Evolutionary conservation across 495 filamentous ascomycete genomes (phyloP).

Genomic region (Neurospora sp.): DNA sequence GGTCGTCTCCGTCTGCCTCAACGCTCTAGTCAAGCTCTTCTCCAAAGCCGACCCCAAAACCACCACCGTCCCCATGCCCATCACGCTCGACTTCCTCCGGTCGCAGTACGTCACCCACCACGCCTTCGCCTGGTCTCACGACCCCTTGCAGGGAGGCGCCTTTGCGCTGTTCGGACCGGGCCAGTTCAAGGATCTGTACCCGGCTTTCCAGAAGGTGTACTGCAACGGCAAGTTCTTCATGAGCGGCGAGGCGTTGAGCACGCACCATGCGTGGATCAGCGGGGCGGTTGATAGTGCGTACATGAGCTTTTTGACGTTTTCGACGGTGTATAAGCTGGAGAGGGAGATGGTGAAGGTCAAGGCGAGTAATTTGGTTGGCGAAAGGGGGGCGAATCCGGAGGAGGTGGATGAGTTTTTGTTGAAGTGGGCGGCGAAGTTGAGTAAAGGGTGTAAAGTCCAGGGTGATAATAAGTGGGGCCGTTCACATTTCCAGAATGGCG

Average conservation of each 20-base stretch:
- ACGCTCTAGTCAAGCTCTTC: slow-evolving; percentile 7
- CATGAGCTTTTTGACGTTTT: background rate
- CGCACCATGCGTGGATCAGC: slow-evolving; percentile 36
- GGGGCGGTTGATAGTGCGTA: slow-evolving; percentile 24
- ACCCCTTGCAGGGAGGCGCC: slow-evolving; percentile 30
- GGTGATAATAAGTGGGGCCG: background rate
- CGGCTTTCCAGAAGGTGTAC: slow-evolving; percentile 14
- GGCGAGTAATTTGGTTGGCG: background rate
- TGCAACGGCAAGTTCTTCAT: slow-evolving; percentile 22
- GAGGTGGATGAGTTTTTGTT: slow-evolving; percentile 4
- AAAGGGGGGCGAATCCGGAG: background rate
- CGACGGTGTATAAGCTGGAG: background rate
- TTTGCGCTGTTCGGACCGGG: slow-evolving; percentile 37
- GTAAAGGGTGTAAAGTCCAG: background rate
- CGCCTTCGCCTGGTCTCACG: slow-evolving; percentile 27
- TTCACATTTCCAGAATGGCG: background rate
- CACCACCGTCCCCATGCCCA: slow-evolving; percentile 3
- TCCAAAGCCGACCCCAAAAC: background rate
- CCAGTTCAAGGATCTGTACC: slow-evolving; percentile 30
- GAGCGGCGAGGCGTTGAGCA: slow-evolving; percentile 30
- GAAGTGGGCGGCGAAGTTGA: background rate
- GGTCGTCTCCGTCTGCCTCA: slow-evolving; percentile 3
- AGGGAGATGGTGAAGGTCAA: background rate
- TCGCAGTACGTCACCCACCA: slow-evolving; percentile 20
- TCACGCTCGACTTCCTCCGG: slow-evolving; percentile 6